Conservation (phyloP, 331 rosid genomes). For the Acacia concinna region DNA sequence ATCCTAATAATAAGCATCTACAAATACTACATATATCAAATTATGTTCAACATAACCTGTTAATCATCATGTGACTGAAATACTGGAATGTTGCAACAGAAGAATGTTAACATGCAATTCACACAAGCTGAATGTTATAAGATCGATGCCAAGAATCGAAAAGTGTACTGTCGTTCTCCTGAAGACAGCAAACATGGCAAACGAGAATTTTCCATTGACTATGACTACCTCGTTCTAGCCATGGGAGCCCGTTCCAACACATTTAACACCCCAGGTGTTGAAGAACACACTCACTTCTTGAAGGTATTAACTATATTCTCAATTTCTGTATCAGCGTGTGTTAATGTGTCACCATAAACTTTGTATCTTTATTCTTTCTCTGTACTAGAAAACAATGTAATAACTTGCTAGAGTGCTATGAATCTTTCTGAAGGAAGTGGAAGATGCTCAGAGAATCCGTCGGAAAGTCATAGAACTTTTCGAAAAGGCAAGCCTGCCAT, state of each 20-base stretch:
- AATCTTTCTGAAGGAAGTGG: conserved; percentile 83
- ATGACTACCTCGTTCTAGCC: conserved; percentile 81
- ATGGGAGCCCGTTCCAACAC: conserved; percentile 90
- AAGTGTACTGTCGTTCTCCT: conserved; percentile 36
- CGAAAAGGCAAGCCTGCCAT: conserved; percentile 73
- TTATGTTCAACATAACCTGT: neutral
- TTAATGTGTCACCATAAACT: neutral
- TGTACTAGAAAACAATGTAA: neutral
- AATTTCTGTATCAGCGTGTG: neutral
- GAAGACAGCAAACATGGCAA: conserved; percentile 32
- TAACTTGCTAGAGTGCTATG: conserved; percentile 32
- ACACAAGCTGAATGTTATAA: conserved; percentile 52
- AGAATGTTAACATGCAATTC: conserved; percentile 33
- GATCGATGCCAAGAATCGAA: conserved; percentile 42
- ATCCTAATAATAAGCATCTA: neutral
- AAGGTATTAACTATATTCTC: conserved; percentile 30
- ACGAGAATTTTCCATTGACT: conserved; percentile 65
- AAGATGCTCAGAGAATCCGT: conserved; percentile 84
- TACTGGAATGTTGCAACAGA: conserved; percentile 23
- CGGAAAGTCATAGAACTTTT: conserved; percentile 72
- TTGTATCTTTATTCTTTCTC: neutral
- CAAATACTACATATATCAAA: neutral
- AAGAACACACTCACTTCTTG: conserved; percentile 54
- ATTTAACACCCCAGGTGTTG: conserved; percentile 88
- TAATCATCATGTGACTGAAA: neutral